Evolutionary conservation across 1,139 yeast species (phyloP).

Genomic region (Debaryomyces fabryi): DNA sequence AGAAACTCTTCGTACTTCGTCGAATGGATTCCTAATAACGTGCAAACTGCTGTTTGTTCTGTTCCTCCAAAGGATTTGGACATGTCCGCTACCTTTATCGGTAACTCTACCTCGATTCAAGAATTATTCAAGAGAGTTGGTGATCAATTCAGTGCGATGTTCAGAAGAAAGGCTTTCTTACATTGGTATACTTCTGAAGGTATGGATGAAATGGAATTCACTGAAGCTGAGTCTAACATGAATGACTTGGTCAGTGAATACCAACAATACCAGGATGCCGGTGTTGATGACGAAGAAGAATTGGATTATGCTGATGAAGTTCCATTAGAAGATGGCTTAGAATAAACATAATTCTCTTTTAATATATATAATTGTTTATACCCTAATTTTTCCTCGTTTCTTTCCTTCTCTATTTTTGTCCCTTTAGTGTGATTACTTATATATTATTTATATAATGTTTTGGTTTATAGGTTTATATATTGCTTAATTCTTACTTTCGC

Average conservation of each 20-base stretch:
- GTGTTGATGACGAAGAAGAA: constrained; percentile 72
- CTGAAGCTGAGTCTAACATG: constrained; percentile 86
- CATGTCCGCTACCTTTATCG: constrained; percentile 90
- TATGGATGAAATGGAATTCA: constrained; percentile 92
- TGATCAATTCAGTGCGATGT: constrained; percentile 89
- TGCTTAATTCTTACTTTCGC: constrained; percentile 4
- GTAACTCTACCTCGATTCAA: constrained; percentile 90
- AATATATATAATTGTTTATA: constrained; percentile 8
- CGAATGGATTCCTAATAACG: constrained; percentile 97
- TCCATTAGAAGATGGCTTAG: constrained; percentile 58
- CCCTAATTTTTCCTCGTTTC: constrained; percentile 9
- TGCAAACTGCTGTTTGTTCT: constrained; percentile 90
- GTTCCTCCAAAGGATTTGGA: constrained; percentile 86
- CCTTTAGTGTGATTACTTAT: constrained; percentile 11
- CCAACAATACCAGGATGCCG: constrained; percentile 89
- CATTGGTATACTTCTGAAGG: constrained; percentile 96
- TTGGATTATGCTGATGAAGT: constrained; percentile 69
- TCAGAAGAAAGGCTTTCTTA: constrained; percentile 90
- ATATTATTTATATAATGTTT: constrained; percentile 10
- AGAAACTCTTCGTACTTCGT: constrained; percentile 82
- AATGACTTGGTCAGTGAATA: constrained; percentile 85
- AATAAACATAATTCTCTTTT: constrained; percentile 22
- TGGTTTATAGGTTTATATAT: constrained; percentile 12
- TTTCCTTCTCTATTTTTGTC: constrained; percentile 10
- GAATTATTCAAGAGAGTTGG: constrained; percentile 89